Evolutionary conservation across 148 eudicot species (phyloP).

Genomic region (Rhododendron henanense): DNA sequence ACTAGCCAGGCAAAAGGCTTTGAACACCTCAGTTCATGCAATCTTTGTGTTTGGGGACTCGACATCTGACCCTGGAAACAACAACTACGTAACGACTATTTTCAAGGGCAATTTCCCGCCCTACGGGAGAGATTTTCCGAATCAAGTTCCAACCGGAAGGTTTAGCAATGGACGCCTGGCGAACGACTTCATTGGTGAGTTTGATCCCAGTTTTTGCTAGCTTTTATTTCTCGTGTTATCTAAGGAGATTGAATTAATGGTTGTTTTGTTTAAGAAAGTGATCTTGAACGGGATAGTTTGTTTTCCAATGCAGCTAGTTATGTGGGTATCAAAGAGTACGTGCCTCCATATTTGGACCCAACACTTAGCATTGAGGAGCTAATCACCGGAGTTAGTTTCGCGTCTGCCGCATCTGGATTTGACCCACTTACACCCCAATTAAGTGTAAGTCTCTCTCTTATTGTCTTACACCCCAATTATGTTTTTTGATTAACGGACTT

Average conservation of each 20-base stretch:
- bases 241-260: neutral
- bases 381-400: slow-evolving; percentile 74
- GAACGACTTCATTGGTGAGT: slow-evolving; percentile 56
- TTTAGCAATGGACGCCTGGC: slow-evolving; percentile 59
- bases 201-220: neutral
- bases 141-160: slow-evolving; percentile 55
- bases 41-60: slow-evolving; percentile 76
- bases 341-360: slow-evolving; percentile 74
- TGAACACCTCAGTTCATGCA: slow-evolving; percentile 35
- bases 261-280: neutral
- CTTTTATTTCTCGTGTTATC: neutral
- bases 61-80: slow-evolving; percentile 70
- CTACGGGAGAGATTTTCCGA: neutral
- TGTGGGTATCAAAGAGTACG: slow-evolving; percentile 50
- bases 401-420: slow-evolving; percentile 76
- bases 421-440: slow-evolving; percentile 60
- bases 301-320: slow-evolving; percentile 35
- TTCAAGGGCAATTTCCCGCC: slow-evolving; percentile 11
- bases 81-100: slow-evolving; percentile 46
- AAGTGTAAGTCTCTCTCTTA: slow-evolving; percentile 24
- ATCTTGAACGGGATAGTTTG: neutral
- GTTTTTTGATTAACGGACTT: too few relatives aligned
- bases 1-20: slow-evolving; percentile 9
- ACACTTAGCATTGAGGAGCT: slow-evolving; percentile 51
- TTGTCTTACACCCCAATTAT: too few relatives aligned